phyloP scores from a whole-genome alignment of 2,329 filamentous ascomycete species.

The Macrophomina tecta region DNA sequence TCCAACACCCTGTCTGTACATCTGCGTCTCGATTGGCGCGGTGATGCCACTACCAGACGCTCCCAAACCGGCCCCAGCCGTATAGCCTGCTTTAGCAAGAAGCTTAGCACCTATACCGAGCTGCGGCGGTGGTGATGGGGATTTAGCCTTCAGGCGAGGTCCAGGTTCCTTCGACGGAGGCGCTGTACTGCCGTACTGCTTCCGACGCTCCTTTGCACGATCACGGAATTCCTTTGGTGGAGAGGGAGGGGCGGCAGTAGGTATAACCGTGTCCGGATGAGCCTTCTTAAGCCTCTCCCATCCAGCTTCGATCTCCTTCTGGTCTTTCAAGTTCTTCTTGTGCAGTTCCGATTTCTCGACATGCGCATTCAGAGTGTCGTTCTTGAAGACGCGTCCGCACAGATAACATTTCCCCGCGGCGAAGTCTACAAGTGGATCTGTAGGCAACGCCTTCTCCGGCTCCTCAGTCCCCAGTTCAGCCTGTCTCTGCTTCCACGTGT shows the following conservation, averaged over 20 bases:
- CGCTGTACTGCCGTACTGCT: slow-evolving; percentile 15
- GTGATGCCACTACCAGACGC: slow-evolving; percentile 67
- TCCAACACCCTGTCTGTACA: slow-evolving; percentile 72
- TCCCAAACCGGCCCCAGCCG: slow-evolving; percentile 67
- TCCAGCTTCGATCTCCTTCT: slow-evolving; percentile 16
- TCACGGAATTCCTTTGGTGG: slow-evolving; percentile 20
- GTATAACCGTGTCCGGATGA: slow-evolving; percentile 13
- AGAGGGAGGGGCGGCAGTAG: not conserved
- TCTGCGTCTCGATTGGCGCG: slow-evolving; percentile 67
- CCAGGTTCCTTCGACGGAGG: slow-evolving; percentile 35
- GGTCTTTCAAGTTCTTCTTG: slow-evolving; percentile 18
- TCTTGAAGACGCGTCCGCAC: slow-evolving; percentile 25
- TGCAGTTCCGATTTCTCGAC: slow-evolving; percentile 22
- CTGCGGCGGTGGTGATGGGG: slow-evolving; percentile 45
- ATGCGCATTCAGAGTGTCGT: slow-evolving; percentile 15
- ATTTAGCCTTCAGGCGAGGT: slow-evolving; percentile 38
- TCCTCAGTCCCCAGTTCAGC: slow-evolving; percentile 14
- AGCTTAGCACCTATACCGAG: slow-evolving; percentile 72
- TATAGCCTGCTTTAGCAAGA: slow-evolving; percentile 77
- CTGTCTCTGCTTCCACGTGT: slow-evolving; percentile 16
- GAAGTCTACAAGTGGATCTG: slow-evolving; percentile 19
- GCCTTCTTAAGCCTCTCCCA: slow-evolving; percentile 25
- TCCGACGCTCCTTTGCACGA: slow-evolving; percentile 24
- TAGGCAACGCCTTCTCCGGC: not conserved
- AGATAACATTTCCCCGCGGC: slow-evolving; percentile 21